phyloP scores from a whole-genome alignment of 768 basidiomycete species.

The Termitomyces sp. region DNA sequence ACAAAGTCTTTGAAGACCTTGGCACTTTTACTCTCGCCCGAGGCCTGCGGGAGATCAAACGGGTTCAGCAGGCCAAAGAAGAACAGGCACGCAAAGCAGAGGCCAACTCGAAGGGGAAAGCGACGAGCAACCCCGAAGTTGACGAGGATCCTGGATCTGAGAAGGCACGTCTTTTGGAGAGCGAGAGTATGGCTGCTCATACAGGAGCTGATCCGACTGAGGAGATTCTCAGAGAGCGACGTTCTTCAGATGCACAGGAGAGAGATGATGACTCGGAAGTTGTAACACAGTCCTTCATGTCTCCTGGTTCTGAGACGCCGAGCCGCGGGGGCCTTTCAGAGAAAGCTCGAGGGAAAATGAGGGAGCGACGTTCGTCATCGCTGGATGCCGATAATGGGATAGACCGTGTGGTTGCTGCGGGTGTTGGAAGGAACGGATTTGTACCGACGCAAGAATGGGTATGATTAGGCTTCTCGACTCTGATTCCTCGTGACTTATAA shows the following conservation, averaged over 20 bases:
- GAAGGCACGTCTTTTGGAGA: slow-evolving; percentile 63
- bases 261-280: slow-evolving; percentile 27
- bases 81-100: slow-evolving; percentile 49
- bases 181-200: slow-evolving; percentile 35
- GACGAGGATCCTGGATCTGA: slow-evolving; percentile 48
- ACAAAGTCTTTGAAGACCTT: slow-evolving; percentile 84
- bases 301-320: slow-evolving; percentile 39
- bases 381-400: slow-evolving; percentile 49
- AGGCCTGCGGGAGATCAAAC: slow-evolving; percentile 83
- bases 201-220: slow-evolving; percentile 17
- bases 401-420: slow-evolving; percentile 62
- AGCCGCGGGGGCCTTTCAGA: slow-evolving; percentile 53
- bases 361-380: slow-evolving; percentile 59
- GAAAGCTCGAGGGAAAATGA: slow-evolving; percentile 91
- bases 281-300: slow-evolving; percentile 35
- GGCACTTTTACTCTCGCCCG: slow-evolving; percentile 86
- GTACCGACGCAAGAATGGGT: slow-evolving; percentile 98
- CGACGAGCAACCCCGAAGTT: slow-evolving; percentile 28
- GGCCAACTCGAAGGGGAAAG: slow-evolving; percentile 35
- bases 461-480: slow-evolving; percentile 15
- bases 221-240: slow-evolving; percentile 11
- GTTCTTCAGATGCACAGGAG: slow-evolving; percentile 14
- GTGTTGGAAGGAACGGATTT: slow-evolving; percentile 87
- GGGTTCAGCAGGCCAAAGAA: slow-evolving; percentile 68
- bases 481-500: background rate